Evolutionary conservation across 306 rosid species (phyloP).

Genomic region (Lupinus albus): DNA sequence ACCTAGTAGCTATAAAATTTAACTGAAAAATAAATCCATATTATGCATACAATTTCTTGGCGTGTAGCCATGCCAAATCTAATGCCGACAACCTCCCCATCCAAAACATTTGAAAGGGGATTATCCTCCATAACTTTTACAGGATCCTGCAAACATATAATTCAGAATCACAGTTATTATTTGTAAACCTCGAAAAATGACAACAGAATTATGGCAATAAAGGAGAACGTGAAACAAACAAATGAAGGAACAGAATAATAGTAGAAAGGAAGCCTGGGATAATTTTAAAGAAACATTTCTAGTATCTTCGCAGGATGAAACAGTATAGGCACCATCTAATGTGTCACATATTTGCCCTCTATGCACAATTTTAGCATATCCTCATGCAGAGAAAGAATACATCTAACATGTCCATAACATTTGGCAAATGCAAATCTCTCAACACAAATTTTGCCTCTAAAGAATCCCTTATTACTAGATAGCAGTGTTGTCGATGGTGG

Average conservation of each 20-base stretch:
- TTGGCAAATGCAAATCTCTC: slow-evolving; percentile 3
- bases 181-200: slow-evolving; percentile 1
- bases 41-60: slow-evolving; percentile 72
- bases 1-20: not conserved
- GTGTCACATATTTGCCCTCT: not conserved
- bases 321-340: not conserved
- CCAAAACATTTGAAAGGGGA: slow-evolving; percentile 48
- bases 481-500: not conserved
- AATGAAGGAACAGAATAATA: slow-evolving; percentile 14
- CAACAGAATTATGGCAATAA: slow-evolving; percentile 9
- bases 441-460: slow-evolving; percentile 16
- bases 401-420: slow-evolving; percentile 9
- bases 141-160: slow-evolving; percentile 43
- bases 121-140: slow-evolving; percentile 63
- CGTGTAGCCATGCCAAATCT: slow-evolving; percentile 70
- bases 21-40: slow-evolving; percentile 23
- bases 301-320: not conserved
- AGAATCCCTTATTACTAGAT: not conserved
- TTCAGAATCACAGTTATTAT: slow-evolving; percentile 11
- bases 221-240: not conserved
- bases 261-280: not conserved
- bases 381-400: not conserved
- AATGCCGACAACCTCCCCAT: slow-evolving; percentile 68
- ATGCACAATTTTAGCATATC: not conserved
- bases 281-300: slow-evolving; percentile 7